A percentile compares a stretch with the other conserved stretches of the same genome.
phyloP scores from a whole-genome alignment of 106 monocot genomes.

The Chionographis japonica region DNA sequence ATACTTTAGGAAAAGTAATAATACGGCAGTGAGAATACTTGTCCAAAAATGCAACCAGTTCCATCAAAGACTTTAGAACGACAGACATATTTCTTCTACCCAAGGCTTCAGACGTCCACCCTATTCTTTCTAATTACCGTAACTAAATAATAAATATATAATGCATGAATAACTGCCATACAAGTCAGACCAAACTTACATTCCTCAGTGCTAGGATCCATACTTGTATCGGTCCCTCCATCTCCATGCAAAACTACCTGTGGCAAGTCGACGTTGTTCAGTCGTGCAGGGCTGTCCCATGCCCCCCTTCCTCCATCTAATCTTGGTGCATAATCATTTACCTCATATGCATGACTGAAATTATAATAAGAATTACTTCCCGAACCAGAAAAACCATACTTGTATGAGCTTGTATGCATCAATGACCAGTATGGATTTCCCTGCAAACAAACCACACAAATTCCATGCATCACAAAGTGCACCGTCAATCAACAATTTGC shows the following conservation, averaged over 20 bases:
- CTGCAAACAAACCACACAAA: conserved; percentile 30
- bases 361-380: conserved; percentile 57
- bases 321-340: conserved; percentile 60
- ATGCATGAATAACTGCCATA: background rate
- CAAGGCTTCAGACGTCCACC: no score
- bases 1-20: no score
- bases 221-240: conserved; percentile 29
- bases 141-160: no score
- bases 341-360: conserved; percentile 55
- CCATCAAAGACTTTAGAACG: no score
- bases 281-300: conserved; percentile 40
- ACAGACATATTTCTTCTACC: no score
- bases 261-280: conserved; percentile 33
- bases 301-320: conserved; percentile 50
- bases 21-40: no score
- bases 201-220: conserved; percentile 44
- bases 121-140: no score
- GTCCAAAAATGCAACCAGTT: no score
- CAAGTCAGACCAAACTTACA: conserved; percentile 42
- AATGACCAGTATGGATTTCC: conserved; percentile 75
- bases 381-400: conserved; percentile 52
- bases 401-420: conserved; percentile 62
- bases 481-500: background rate
- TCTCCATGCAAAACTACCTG: conserved; percentile 22
- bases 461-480: background rate